Conservation (phyloP, 495 filamentous ascomycete species). For the Lasiosphaeris hirsuta region DNA sequence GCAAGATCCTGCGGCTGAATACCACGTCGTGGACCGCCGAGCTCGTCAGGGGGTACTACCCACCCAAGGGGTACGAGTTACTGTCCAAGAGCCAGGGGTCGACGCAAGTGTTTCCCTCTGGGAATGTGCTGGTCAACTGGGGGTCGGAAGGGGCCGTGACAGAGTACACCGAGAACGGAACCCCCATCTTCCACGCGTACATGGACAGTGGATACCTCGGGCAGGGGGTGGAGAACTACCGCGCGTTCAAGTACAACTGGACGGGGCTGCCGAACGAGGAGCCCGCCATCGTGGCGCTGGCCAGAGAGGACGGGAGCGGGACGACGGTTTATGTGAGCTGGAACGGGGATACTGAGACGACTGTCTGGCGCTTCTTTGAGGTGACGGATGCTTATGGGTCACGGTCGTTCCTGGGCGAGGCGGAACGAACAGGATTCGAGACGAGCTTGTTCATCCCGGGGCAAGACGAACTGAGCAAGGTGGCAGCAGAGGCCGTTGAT, state of each 20-base stretch:
- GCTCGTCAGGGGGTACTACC: slow-evolving; percentile 35
- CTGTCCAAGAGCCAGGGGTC: slow-evolving; percentile 60
- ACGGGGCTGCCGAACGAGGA: slow-evolving; percentile 34
- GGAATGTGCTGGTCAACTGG: slow-evolving; percentile 59
- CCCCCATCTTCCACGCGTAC: slow-evolving; percentile 43
- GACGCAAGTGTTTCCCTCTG: slow-evolving; percentile 53
- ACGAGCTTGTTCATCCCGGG: slow-evolving; percentile 23
- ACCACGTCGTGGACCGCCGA: slow-evolving; percentile 50
- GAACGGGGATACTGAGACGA: slow-evolving; percentile 41
- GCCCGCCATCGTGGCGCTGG: slow-evolving; percentile 32
- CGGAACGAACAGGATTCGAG: slow-evolving; percentile 32
- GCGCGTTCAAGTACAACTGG: slow-evolving; percentile 38
- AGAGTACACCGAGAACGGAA: slow-evolving; percentile 55
- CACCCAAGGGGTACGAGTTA: slow-evolving; percentile 37
- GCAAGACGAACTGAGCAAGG: slow-evolving; percentile 7
- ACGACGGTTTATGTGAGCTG: slow-evolving; percentile 36
- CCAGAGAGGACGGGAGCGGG: slow-evolving; percentile 15
- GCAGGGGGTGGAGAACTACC: slow-evolving; percentile 34
- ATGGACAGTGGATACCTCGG: slow-evolving; percentile 32
- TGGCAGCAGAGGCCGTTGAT: slow-evolving; percentile 32
- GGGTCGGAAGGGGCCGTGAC: slow-evolving; percentile 57
- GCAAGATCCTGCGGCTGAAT: slow-evolving; percentile 57
- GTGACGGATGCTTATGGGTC: slow-evolving; percentile 24
- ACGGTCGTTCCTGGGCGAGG: slow-evolving; percentile 26
- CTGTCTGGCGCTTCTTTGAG: slow-evolving; percentile 31